These are phyloP conservation scores for Annulohypoxylon nitens DNA, from an alignment of 495 filamentous ascomycete species.

Conservation along the genomic window DNA sequence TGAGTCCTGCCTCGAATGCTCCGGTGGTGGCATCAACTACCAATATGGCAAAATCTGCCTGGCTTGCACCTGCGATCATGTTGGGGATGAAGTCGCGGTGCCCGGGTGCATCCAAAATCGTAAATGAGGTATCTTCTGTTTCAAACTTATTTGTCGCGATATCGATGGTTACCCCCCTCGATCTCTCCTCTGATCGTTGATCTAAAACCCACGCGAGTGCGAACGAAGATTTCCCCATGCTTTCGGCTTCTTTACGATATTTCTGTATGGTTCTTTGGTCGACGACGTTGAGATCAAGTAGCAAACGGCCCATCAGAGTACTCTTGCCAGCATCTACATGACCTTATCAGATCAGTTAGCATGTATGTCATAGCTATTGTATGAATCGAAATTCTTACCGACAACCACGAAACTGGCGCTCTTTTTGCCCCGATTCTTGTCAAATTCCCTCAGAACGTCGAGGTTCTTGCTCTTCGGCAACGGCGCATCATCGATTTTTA, in stretches of 20 bases:
- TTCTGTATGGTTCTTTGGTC: slow-evolving; percentile 89
- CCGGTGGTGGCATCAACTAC: slow-evolving; percentile 91
- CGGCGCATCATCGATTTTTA: slow-evolving; percentile 77
- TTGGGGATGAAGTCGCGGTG: slow-evolving; percentile 97
- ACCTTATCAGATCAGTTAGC: slow-evolving; percentile 62
- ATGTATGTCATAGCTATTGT: slow-evolving; percentile 1
- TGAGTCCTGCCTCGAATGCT: slow-evolving; percentile 92
- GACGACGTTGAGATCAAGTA: slow-evolving; percentile 88
- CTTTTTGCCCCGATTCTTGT: slow-evolving; percentile 80
- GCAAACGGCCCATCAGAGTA: slow-evolving; percentile 94
- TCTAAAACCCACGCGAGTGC: slow-evolving; percentile 97
- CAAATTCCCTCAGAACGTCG: slow-evolving; percentile 85
- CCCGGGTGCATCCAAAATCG: slow-evolving; percentile 94
- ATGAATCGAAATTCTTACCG: slow-evolving; percentile 64
- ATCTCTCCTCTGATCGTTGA: slow-evolving; percentile 87
- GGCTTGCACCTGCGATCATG: slow-evolving; percentile 97
- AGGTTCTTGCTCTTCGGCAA: slow-evolving; percentile 87
- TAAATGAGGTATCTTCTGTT: slow-evolving; percentile 86
- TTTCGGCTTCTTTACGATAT: slow-evolving; percentile 88
- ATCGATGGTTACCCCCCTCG: slow-evolving; percentile 94
- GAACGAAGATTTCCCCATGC: slow-evolving; percentile 94
- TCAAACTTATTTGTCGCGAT: slow-evolving; percentile 95
- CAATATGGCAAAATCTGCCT: slow-evolving; percentile 95
- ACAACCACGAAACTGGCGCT: slow-evolving; percentile 96
- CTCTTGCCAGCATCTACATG: slow-evolving; percentile 99